Evolutionary conservation across 345 rosid genomes (phyloP), one percentile per base, ranked within the genome.

Genomic region (Murraya paniculata): DNA sequence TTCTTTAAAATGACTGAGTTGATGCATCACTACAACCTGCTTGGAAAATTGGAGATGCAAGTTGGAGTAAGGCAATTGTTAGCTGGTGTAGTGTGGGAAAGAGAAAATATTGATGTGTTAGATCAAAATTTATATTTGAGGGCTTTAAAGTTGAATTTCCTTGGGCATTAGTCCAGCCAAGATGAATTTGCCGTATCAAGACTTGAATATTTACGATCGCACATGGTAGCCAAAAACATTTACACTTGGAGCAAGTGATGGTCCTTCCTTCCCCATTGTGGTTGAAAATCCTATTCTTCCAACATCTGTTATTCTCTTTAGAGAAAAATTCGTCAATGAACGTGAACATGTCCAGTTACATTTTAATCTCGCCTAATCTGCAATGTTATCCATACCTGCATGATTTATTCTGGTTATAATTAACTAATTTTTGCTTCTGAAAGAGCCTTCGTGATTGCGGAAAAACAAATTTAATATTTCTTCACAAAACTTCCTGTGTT

Each of bases 61-160:
- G 62, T 24, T 53, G 21, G 22, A 39, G 59, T 5, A 18, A 41
- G 33, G 31, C 10, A 41, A 68, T 67, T 38, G 30, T 67, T 53
- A 53, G 60, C 59, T 39, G 31, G 19, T 5, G 25, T 39, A 41
- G 62, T 55, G 31, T 4, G n/a, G 16, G 39, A 25, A 55, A 33
- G 41, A 7, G 48, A 13, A 57, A 35, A n/a, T 57, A 28, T 6
- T 14, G 5, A 35, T 25, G 2, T 33, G n/a, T 72, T 6, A 9
- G 48, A 72, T 72, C 50, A 35, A n/a, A n/a, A 24, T 57, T 57
- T 50, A 8, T 6, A 62, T 72, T 72, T 72, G 53, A 57, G 65
- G 53, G 27, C 62, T 53, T 18, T 9, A 53, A 21, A 33, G 41
- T 16, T 28, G 14, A 22, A 45, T 53, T 50, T 53, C 57, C 75